Evolutionary conservation across 768 basidiomycete genomes (phyloP).

Genomic region (Naematelia encephala): DNA sequence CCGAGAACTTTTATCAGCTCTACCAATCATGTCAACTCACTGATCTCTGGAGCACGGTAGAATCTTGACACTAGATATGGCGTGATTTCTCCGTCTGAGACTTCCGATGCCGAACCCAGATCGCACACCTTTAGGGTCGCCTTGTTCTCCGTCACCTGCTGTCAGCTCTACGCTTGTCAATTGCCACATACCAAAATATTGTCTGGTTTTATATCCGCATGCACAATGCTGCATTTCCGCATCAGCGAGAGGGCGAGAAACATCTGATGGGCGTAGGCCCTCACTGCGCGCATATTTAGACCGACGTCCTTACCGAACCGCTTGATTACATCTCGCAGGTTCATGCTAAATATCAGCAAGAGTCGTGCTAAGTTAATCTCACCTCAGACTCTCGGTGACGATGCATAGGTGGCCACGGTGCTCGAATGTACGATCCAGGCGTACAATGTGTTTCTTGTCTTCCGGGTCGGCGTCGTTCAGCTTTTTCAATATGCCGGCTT

Average conservation of each 20-base stretch:
- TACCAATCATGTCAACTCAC: slow-evolving; percentile 55
- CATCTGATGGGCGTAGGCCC: slow-evolving; percentile 96
- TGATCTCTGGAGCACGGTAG: slow-evolving; percentile 98
- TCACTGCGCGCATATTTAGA: slow-evolving; percentile 91
- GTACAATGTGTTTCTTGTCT: slow-evolving; percentile 92
- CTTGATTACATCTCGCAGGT: slow-evolving; percentile 94
- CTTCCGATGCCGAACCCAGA: slow-evolving; percentile 93
- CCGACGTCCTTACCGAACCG: slow-evolving; percentile 98
- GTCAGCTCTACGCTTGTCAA: background rate
- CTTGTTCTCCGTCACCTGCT: slow-evolving; percentile 89
- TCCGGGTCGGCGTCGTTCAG: slow-evolving; percentile 85
- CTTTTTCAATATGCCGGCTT: slow-evolving; percentile 82
- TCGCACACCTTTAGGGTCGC: slow-evolving; percentile 91
- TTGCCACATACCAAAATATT: slow-evolving; percentile 75
- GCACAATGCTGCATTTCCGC: slow-evolving; percentile 88
- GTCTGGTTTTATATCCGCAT: slow-evolving; percentile 98
- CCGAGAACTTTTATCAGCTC: slow-evolving; percentile 68
- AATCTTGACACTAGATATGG: slow-evolving; percentile 97
- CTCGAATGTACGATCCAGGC: slow-evolving; percentile 92
- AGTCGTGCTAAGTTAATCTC: slow-evolving; percentile 16
- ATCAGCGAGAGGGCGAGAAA: slow-evolving; percentile 81
- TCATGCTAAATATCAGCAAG: slow-evolving; percentile 65
- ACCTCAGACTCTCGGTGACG: slow-evolving; percentile 94
- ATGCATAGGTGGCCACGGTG: slow-evolving; percentile 94
- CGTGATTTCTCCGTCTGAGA: slow-evolving; percentile 83